Base-by-base conservation (phyloP, 2,329 filamentous ascomycete species). In the Xylaria multiplex region DNA sequence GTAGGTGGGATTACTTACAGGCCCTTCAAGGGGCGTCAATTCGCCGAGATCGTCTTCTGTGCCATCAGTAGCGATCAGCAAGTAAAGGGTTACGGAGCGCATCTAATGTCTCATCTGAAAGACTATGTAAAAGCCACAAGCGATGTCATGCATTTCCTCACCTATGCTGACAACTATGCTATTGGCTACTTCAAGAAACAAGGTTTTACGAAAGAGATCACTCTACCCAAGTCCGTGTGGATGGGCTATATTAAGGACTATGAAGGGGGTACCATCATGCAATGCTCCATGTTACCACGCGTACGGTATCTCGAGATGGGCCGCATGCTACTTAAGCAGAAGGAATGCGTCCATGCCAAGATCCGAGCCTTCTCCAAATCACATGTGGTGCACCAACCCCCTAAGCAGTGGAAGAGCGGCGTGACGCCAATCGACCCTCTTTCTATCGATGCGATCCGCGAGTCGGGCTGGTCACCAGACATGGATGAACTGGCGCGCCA, bases 171-270 rank as follows among this genome's bases (percentile, higher is more conserved):
- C 79, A 99, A 99, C 79, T 98, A 98, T 76, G 96, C 96, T 45
- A 99, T 97, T 71, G 96, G 96, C 11, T 99, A 98, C 79, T 99
- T 99, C 81, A 97, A 98, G 79, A 99, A 99, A 78, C 96, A 99
- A 78, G 96, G 96, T 0, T 99, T 99, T 76, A 98, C 96, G 1
- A 99, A 99, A 78, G 95, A 99, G 74, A 98, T 99, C 70, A 97
- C 94, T 0, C 87, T 99, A 0, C 92, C 96, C 65, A 91, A 90
- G 74, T 89, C 90, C 2, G 90, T 93, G 3, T 99, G 96, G 96
- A 98, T 98, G 96, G 96, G 96, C 2, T 99, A 98, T 75, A 99
- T 99, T 83, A 99, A 99, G 78, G 96, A 99, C 78, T 99, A 99
- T 78, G 96, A 99, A 80, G 96, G 96, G 64, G 96, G 96, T 65